A percentile compares a stretch with the other conserved stretches of the same genome.
phyloP scores from a whole-genome alignment of 306 rosid genomes.

The Abrus pulchellus region DNA sequence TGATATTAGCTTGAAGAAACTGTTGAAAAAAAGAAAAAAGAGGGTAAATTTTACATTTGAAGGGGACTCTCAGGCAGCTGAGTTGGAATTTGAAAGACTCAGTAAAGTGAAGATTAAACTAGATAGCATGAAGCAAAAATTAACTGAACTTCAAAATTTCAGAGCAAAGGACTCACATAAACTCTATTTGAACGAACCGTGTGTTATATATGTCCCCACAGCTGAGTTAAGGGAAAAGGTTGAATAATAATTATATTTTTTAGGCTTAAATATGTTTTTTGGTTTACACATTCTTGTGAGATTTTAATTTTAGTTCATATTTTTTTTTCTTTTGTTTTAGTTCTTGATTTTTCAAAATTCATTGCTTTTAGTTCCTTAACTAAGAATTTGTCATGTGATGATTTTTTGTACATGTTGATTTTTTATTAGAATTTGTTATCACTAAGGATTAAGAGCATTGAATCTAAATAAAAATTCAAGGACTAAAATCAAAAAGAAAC shows the following conservation, averaged over 20 bases:
- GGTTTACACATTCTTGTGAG: too few species aligned
- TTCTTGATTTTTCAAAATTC: too few species aligned
- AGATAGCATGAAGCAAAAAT: constrained; percentile 62
- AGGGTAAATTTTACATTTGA: constrained; percentile 49
- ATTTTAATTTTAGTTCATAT: too few species aligned
- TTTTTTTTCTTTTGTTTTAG: too few species aligned
- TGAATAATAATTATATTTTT: constrained; percentile 43
- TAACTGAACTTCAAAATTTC: constrained; percentile 54
- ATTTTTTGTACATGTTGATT: too few species aligned
- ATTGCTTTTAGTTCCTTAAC: too few species aligned
- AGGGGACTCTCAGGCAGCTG: constrained; percentile 62
- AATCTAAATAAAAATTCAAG: too few species aligned
- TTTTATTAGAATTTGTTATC: too few species aligned
- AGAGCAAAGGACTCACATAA: constrained; percentile 57
- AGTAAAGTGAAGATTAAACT: constrained; percentile 64
- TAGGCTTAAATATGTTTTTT: too few species aligned
- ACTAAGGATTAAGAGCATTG: too few species aligned
- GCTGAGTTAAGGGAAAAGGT: constrained; percentile 80
- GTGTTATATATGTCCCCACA: constrained; percentile 78
- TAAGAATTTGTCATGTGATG: too few species aligned
- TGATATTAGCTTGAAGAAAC: constrained; percentile 81
- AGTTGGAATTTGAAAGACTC: constrained; percentile 79
- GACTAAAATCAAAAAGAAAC: too few species aligned
- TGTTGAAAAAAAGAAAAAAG: constrained; percentile 65
- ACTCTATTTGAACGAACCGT: constrained; percentile 43